Conservation (phyloP, 2,329 filamentous ascomycete species). For the Keithomyces neogunnii region DNA sequence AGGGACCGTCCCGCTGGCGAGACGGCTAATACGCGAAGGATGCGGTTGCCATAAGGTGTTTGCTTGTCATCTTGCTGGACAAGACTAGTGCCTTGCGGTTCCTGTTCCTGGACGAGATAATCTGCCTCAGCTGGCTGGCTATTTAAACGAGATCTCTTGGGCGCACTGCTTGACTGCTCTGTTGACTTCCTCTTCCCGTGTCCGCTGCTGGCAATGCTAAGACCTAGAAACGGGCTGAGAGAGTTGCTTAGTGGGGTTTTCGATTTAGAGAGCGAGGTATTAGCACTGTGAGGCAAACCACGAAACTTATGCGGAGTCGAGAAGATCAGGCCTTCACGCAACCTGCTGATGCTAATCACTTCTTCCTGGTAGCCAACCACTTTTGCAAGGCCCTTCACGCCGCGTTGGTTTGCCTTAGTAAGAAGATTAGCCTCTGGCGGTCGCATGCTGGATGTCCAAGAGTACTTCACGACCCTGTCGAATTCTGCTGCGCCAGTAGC, state of each 20-base stretch:
- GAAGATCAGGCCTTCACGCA: not conserved
- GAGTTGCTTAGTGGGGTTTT: not conserved
- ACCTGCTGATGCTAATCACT: not conserved
- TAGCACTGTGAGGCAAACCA: not conserved
- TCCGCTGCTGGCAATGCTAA: not conserved
- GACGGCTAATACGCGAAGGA: conserved; percentile 7
- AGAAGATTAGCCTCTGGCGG: too few relatives aligned
- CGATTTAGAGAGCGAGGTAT: not conserved
- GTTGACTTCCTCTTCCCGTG: not conserved
- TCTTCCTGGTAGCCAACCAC: too few relatives aligned
- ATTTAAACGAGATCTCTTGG: not conserved
- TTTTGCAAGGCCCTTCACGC: too few relatives aligned
- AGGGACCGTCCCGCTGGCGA: conserved; percentile 7
- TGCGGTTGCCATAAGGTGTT: conserved; percentile 1
- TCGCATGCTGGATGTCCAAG: too few relatives aligned
- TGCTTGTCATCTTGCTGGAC: not conserved
- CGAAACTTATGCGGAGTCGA: not conserved
- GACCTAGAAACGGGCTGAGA: not conserved
- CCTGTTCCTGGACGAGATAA: not conserved
- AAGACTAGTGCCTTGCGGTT: conserved; percentile 2
- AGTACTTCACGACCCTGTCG: too few relatives aligned
- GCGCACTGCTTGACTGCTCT: not conserved
- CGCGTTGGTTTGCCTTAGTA: too few relatives aligned
- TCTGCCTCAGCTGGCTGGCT: not conserved
- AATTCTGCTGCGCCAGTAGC: too few relatives aligned